These are phyloP conservation scores for Penicillium maclennaniae DNA, from an alignment of 495 filamentous ascomycete species.

Conservation along the genomic window DNA sequence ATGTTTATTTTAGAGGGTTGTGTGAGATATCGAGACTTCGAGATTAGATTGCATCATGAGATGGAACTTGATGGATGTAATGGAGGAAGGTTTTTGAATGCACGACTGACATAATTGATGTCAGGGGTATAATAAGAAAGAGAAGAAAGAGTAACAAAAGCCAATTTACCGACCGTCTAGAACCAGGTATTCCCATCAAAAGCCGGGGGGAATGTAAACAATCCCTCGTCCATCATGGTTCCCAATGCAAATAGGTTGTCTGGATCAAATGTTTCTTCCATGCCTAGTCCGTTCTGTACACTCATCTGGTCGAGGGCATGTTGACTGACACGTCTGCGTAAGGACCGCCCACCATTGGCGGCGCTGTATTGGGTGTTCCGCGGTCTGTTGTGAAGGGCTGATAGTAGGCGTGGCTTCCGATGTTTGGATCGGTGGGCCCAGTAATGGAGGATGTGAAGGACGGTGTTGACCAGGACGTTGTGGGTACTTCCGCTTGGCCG, in stretches of 20 bases:
- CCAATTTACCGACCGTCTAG: not conserved
- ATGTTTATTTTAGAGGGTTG: no score
- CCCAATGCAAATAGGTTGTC: slow-evolving; percentile 33
- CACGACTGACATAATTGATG: not conserved
- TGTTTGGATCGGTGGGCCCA: slow-evolving; percentile 5
- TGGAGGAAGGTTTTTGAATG: no score
- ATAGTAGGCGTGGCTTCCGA: slow-evolving; percentile 11
- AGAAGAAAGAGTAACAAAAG: not conserved
- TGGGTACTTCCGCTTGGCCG: not conserved
- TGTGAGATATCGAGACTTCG: no score
- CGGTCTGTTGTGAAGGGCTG: slow-evolving; percentile 8
- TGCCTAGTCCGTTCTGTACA: slow-evolving; percentile 28
- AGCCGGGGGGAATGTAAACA: slow-evolving; percentile 34
- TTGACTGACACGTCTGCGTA: slow-evolving; percentile 16
- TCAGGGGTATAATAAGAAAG: not conserved
- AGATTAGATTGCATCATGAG: no score
- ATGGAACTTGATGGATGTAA: no score
- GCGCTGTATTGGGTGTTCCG: slow-evolving; percentile 2
- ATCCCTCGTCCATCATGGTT: slow-evolving; percentile 36
- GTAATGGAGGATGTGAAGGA: slow-evolving; percentile 9
- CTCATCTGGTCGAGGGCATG: slow-evolving; percentile 15
- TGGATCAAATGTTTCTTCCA: slow-evolving; percentile 25
- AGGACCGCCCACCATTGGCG: not conserved
- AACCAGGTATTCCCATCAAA: slow-evolving; percentile 24
- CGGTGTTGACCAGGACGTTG: slow-evolving; percentile 1